Percentiles rank a stretch among this genome's conserved stretches.
phyloP scores from a whole-genome alignment of 2,329 filamentous ascomycete genomes.

The Scorias spongiosa region DNA sequence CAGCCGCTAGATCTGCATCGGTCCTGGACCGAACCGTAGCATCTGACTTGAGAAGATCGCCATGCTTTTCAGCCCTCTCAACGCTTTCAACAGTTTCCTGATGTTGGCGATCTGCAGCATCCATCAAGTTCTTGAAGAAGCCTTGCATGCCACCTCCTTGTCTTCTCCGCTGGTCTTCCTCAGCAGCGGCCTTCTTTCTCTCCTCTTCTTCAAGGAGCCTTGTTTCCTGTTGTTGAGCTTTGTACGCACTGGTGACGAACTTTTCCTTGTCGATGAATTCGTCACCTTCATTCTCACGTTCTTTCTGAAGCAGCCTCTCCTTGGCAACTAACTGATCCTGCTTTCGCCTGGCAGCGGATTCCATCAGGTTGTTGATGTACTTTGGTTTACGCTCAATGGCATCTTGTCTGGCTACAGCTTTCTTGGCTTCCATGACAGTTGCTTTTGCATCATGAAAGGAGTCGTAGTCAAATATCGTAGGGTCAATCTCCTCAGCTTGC shows the following conservation, averaged over 20 bases:
- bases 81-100: conserved; percentile 50
- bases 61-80: conserved; percentile 28
- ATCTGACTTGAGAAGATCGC: conserved; percentile 3
- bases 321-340: conserved; percentile 64
- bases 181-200: conserved; percentile 46
- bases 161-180: conserved; percentile 49
- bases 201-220: conserved; percentile 57
- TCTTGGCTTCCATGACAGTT: conserved; percentile 38
- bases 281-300: conserved; percentile 67
- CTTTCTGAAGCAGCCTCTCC: conserved; percentile 64
- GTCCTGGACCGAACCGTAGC: conserved; percentile 10
- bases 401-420: conserved; percentile 36
- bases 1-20: conserved; percentile 49
- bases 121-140: conserved; percentile 62
- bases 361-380: conserved; percentile 62
- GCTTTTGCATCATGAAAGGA: conserved; percentile 65
- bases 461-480: conserved; percentile 76
- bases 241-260: conserved; percentile 74
- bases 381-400: conserved; percentile 51
- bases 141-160: conserved; percentile 52
- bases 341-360: conserved; percentile 60
- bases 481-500: conserved; percentile 47
- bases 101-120: conserved; percentile 55
- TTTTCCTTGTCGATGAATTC: conserved; percentile 71
- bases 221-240: conserved; percentile 65